A percentile compares a stretch with the other conserved stretches of the same genome.
Conservation (phyloP, 345 rosid species). For the Salix caprea region DNA sequence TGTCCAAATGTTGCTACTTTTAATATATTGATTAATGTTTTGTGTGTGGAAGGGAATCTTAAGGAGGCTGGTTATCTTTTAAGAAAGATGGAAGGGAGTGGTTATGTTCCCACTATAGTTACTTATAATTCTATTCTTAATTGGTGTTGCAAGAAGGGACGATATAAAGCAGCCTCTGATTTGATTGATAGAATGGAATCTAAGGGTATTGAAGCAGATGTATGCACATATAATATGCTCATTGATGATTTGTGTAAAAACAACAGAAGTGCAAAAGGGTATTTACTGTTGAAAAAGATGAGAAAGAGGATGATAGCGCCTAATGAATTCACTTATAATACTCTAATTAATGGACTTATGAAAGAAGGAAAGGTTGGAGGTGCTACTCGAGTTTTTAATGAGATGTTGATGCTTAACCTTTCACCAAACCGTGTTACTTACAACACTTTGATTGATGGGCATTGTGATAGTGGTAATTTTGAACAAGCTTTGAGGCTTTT, state of each 20-base stretch:
- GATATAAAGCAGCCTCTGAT: constrained; percentile 55
- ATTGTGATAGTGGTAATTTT: constrained; percentile 44
- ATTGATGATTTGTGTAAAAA: constrained; percentile 71
- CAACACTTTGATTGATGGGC: constrained; percentile 65
- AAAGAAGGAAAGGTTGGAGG: constrained; percentile 60
- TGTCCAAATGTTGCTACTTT: constrained; percentile 80
- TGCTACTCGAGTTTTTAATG: constrained; percentile 56
- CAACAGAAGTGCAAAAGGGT: constrained; percentile 68
- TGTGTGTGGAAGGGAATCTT: constrained; percentile 65
- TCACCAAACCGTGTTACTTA: constrained; percentile 56
- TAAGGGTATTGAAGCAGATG: constrained; percentile 70
- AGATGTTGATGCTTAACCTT: constrained; percentile 59
- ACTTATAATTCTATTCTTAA: constrained; percentile 74
- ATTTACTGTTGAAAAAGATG: constrained; percentile 73
- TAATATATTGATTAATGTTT: constrained; percentile 67
- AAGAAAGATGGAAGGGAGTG: constrained; percentile 75
- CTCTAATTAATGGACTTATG: constrained; percentile 65
- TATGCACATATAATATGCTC: constrained; percentile 75
- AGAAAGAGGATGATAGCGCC: constrained; percentile 62
- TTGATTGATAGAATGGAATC: constrained; percentile 63
- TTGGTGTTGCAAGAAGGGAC: constrained; percentile 75
- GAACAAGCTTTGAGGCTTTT: constrained; percentile 60
- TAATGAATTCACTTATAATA: constrained; percentile 68
- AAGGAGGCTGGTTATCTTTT: constrained; percentile 60
- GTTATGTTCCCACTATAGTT: constrained; percentile 63